Percentiles rank a stretch among this genome's conserved stretches.
Conservation (phyloP, 495 filamentous ascomycete genomes). For the Aspergillus ostianus region DNA sequence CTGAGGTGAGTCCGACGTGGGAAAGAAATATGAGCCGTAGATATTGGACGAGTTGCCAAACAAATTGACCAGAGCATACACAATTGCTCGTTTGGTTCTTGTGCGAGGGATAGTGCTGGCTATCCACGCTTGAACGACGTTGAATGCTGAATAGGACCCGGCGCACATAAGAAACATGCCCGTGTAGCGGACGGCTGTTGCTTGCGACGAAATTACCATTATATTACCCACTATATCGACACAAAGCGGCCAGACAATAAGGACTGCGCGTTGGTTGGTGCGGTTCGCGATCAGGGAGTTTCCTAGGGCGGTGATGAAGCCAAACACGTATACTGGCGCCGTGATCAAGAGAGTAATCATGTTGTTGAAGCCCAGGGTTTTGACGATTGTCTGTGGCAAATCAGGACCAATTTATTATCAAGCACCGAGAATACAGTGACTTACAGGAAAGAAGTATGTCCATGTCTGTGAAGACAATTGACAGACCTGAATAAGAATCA, state of each 20-base stretch:
- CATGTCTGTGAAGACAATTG: constrained; percentile 27
- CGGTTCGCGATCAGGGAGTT: constrained; percentile 53
- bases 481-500: constrained; percentile 24
- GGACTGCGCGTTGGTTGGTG: constrained; percentile 30
- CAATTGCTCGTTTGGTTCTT: constrained; percentile 21
- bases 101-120: constrained; percentile 24
- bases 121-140: constrained; percentile 23
- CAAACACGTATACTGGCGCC: constrained; percentile 30
- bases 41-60: constrained; percentile 25
- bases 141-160: constrained; percentile 25
- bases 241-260: constrained; percentile 19
- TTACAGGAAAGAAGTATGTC: constrained; percentile 24
- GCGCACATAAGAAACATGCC: constrained; percentile 30
- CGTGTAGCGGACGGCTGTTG: constrained; percentile 19
- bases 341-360: constrained; percentile 29
- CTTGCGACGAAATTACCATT: constrained; percentile 17
- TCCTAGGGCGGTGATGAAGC: constrained; percentile 27
- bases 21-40: constrained; percentile 29
- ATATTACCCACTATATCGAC: constrained; percentile 21
- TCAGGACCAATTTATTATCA: background rate
- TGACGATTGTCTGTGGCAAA: constrained; percentile 22
- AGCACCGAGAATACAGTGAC: background rate
- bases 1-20: constrained; percentile 16
- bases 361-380: constrained; percentile 29
- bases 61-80: constrained; percentile 24